Conservation (phyloP, 73 alveolate genomes). For the Stentor coeruleus region DNA sequence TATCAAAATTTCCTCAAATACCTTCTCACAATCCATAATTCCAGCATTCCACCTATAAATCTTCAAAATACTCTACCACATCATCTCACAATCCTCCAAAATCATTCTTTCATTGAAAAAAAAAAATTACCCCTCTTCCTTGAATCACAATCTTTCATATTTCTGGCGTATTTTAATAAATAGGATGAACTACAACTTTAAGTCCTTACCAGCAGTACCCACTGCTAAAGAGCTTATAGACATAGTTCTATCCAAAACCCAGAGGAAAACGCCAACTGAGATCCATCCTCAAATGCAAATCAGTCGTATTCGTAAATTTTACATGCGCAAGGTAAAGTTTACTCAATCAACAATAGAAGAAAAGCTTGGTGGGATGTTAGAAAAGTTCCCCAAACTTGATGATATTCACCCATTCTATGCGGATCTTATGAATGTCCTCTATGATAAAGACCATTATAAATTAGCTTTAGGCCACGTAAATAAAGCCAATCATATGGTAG, state of each 20-base stretch:
- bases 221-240: slow-evolving; percentile 88
- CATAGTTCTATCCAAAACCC: slow-evolving; percentile 93
- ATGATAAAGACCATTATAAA: slow-evolving; percentile 99
- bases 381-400: slow-evolving; percentile 99
- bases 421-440: slow-evolving; percentile 97
- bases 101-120: too few relatives aligned
- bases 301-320: slow-evolving; percentile 97
- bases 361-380: slow-evolving; percentile 92
- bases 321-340: slow-evolving; percentile 99
- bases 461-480: slow-evolving; percentile 98
- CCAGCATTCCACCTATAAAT: too few relatives aligned
- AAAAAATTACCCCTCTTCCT: too few relatives aligned
- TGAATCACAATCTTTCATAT: too few relatives aligned
- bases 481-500: slow-evolving; percentile 74
- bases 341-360: slow-evolving; percentile 92
- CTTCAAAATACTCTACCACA: too few relatives aligned
- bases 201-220: slow-evolving; percentile 90
- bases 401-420: slow-evolving; percentile 99
- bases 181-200: slow-evolving; percentile 89
- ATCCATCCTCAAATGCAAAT: slow-evolving; percentile 98
- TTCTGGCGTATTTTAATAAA: too few relatives aligned
- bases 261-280: slow-evolving; percentile 99
- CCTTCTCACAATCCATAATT: too few relatives aligned
- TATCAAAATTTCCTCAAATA: too few relatives aligned
- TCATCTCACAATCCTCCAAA: too few relatives aligned